Percentiles rank a stretch among this genome's conserved stretches.
These are phyloP conservation scores for Cephalotrichum gorgonifer DNA, from an alignment of 2,329 filamentous ascomycete genomes.

Conservation along the genomic window DNA sequence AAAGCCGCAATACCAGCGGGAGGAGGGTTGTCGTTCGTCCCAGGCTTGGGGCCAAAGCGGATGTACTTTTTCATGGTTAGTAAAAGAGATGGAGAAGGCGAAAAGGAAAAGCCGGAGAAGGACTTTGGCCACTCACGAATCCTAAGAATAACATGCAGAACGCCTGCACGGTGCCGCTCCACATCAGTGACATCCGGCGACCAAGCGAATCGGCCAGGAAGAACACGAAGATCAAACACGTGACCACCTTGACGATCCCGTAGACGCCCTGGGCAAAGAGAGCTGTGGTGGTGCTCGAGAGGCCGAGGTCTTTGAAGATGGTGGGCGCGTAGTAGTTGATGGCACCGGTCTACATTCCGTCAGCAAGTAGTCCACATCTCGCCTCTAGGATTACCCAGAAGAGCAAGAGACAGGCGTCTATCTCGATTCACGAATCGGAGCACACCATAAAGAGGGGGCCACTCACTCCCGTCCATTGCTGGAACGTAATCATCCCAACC, in stretches of 20 bases:
- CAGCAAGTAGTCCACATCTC: neutral
- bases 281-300: slow-evolving; percentile 37
- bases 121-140: slow-evolving; percentile 18
- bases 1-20: slow-evolving; percentile 38
- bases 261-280: slow-evolving; percentile 62
- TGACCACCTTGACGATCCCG: slow-evolving; percentile 59
- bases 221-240: slow-evolving; percentile 39
- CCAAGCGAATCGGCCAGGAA: slow-evolving; percentile 56
- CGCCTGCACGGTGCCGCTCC: slow-evolving; percentile 14
- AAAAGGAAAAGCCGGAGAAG: neutral
- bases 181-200: slow-evolving; percentile 29
- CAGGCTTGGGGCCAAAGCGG: slow-evolving; percentile 27
- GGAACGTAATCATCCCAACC: slow-evolving; percentile 13
- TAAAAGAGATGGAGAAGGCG: neutral
- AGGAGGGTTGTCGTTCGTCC: slow-evolving; percentile 29
- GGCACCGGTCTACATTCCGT: slow-evolving; percentile 16
- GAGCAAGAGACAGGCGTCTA: slow-evolving; percentile 35
- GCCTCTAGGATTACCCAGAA: neutral
- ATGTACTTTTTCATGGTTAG: slow-evolving; percentile 28
- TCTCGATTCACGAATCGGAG: slow-evolving; percentile 59
- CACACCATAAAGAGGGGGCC: slow-evolving; percentile 29
- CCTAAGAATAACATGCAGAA: slow-evolving; percentile 50
- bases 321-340: slow-evolving; percentile 60
- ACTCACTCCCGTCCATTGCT: slow-evolving; percentile 17
- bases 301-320: slow-evolving; percentile 58